Evolutionary conservation across 2,329 filamentous ascomycete genomes (phyloP).

Genomic region (Mycosphaerelloides madeirae): DNA sequence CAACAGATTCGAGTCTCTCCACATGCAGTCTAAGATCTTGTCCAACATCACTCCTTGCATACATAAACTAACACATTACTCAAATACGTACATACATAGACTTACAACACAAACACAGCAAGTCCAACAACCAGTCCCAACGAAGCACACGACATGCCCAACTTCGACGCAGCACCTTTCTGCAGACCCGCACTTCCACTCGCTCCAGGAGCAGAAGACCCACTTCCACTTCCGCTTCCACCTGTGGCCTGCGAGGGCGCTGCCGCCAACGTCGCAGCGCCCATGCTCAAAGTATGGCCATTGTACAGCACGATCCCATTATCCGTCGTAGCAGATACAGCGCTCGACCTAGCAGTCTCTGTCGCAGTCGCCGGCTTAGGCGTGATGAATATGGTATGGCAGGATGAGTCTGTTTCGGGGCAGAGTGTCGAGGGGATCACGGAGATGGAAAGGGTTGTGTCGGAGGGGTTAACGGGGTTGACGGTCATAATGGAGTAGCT

Average conservation of each 20-base stretch:
- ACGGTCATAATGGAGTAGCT: too few species aligned
- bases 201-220: too few species aligned
- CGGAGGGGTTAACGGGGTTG: too few species aligned
- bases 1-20: too few species aligned
- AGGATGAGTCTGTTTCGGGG: too few species aligned
- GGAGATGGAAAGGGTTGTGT: too few species aligned
- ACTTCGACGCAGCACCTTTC: neutral
- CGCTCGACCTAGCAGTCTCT: too few species aligned
- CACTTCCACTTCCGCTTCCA: neutral
- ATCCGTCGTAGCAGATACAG: neutral
- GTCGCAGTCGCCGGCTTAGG: too few species aligned
- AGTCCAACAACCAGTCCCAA: neutral
- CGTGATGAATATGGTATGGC: too few species aligned
- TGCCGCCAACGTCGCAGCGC: conserved; percentile 12
- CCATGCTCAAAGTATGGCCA: conserved; percentile 11
- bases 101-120: neutral
- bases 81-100: neutral
- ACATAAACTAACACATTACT: neutral
- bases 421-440: too few species aligned
- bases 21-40: too few species aligned
- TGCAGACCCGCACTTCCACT: neutral
- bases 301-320: conserved; percentile 4
- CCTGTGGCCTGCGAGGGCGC: conserved; percentile 3
- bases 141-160: neutral
- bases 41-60: too few species aligned